Conservation (phyloP, 2,329 filamentous ascomycete genomes). For the Claviceps sp. region DNA sequence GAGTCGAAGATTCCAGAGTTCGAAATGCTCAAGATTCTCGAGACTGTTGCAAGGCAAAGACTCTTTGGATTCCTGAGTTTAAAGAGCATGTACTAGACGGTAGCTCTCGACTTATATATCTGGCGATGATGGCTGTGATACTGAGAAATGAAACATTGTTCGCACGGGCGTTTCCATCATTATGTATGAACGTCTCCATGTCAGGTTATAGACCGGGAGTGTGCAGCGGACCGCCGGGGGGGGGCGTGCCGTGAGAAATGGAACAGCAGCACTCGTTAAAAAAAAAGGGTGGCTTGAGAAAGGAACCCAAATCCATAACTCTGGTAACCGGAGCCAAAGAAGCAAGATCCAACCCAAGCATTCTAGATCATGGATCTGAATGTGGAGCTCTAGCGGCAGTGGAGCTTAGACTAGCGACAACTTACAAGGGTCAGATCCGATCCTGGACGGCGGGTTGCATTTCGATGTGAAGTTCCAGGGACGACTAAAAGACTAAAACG, state of each 20-base stretch:
- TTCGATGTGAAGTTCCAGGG: neutral
- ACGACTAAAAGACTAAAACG: neutral
- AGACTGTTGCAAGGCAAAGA: too few relatives aligned
- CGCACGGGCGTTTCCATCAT: constrained; percentile 13
- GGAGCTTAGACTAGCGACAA: constrained; percentile 5
- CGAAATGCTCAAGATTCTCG: too few relatives aligned
- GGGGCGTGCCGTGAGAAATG: constrained; percentile 16
- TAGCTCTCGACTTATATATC: neutral
- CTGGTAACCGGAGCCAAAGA: constrained; percentile 16
- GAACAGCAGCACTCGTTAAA: constrained; percentile 15
- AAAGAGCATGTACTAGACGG: too few relatives aligned
- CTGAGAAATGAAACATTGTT: neutral
- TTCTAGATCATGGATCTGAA: constrained; percentile 19
- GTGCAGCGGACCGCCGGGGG: neutral
- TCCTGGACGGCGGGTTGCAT: constrained; percentile 6
- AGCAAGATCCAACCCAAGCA: constrained; percentile 19
- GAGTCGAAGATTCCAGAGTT: too few relatives aligned
- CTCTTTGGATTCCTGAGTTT: too few relatives aligned
- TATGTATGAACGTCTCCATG: constrained; percentile 11
- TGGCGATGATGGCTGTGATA: neutral
- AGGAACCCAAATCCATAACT: constrained; percentile 20
- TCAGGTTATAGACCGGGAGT: neutral
- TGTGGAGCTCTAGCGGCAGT: constrained; percentile 21
- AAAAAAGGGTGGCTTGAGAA: constrained; percentile 16
- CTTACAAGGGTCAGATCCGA: neutral